A percentile compares a stretch with the other conserved stretches of the same genome.
These are phyloP conservation scores for Eragrostis nindensis DNA, from an alignment of 176 grass and related monocot genomes.

Conservation along the genomic window DNA sequence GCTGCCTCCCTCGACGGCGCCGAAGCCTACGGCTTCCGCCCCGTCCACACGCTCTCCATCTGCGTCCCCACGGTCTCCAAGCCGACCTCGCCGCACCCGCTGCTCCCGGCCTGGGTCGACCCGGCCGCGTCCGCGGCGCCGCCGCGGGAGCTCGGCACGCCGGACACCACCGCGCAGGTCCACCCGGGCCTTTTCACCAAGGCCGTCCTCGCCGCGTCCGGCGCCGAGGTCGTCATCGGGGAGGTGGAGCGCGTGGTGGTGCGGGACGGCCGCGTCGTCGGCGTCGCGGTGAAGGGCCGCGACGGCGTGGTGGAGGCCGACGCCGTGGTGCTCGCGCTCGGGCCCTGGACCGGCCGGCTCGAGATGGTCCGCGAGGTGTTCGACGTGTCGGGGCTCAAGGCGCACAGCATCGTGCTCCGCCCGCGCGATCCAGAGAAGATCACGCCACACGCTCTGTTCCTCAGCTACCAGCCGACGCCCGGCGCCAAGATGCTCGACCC, in stretches of 20 bases:
- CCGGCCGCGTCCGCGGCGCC: slow-evolving; percentile 43
- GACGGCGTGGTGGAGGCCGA: slow-evolving; percentile 56
- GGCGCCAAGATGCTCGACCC: slow-evolving; percentile 88
- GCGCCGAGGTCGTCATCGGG: slow-evolving; percentile 63
- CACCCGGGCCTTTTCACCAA: slow-evolving; percentile 82
- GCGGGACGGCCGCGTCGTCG: slow-evolving; percentile 49
- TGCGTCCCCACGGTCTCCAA: not conserved
- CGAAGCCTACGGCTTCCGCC: slow-evolving; percentile 65
- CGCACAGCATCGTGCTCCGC: slow-evolving; percentile 78
- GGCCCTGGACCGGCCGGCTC: slow-evolving; percentile 68
- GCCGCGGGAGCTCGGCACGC: slow-evolving; percentile 61
- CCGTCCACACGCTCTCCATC: slow-evolving; percentile 76
- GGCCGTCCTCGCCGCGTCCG: slow-evolving; percentile 67
- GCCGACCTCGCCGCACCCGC: slow-evolving; percentile 9
- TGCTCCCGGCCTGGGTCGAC: slow-evolving; percentile 74
- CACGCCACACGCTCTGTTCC: slow-evolving; percentile 92
- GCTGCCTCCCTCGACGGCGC: slow-evolving; percentile 56
- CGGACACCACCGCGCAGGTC: slow-evolving; percentile 81
- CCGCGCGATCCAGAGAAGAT: slow-evolving; percentile 58
- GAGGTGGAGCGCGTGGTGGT: slow-evolving; percentile 74
- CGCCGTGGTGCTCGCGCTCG: slow-evolving; percentile 81
- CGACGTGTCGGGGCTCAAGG: slow-evolving; percentile 71
- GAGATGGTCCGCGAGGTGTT: slow-evolving; percentile 58
- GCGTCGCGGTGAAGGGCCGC: slow-evolving; percentile 56
- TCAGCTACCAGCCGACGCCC: too few relatives aligned